phyloP scores from a whole-genome alignment of 495 filamentous ascomycete species.

The Trichoderma parareesei region DNA sequence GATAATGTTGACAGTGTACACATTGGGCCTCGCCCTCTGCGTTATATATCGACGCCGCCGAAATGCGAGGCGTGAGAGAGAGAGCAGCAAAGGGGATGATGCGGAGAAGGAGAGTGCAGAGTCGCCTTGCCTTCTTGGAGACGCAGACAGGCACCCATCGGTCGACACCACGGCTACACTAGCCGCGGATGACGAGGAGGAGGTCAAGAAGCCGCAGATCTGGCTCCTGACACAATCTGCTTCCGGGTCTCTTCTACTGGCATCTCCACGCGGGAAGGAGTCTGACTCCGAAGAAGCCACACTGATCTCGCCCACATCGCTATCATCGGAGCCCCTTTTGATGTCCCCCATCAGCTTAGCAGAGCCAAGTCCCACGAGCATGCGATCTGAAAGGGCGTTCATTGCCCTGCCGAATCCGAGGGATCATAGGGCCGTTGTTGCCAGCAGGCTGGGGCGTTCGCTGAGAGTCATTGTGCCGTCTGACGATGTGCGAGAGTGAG shows the following conservation, averaged over 20 bases:
- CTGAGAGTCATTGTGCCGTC: background rate
- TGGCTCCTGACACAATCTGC: background rate
- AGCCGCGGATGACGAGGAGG: background rate
- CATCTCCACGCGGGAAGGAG: background rate
- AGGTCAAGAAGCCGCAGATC: background rate
- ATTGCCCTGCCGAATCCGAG: background rate
- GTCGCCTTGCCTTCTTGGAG: background rate
- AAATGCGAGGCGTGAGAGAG: background rate
- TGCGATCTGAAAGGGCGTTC: background rate
- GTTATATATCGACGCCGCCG: slow-evolving; percentile 1
- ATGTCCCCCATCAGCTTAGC: background rate
- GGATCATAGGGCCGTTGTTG: background rate
- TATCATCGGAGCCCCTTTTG: background rate
- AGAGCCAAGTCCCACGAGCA: background rate
- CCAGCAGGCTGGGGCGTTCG: background rate
- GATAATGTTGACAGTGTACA: background rate
- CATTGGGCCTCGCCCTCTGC: background rate
- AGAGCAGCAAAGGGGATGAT: background rate
- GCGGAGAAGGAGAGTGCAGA: background rate
- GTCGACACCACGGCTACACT: background rate
- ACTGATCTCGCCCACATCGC: background rate
- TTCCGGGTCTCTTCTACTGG: background rate
- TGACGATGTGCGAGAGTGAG: background rate
- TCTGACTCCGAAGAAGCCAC: background rate
- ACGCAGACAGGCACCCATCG: slow-evolving; percentile 7